These are phyloP conservation scores for Lotus japonicus DNA, from an alignment of 306 rosid species.

Conservation along the genomic window DNA sequence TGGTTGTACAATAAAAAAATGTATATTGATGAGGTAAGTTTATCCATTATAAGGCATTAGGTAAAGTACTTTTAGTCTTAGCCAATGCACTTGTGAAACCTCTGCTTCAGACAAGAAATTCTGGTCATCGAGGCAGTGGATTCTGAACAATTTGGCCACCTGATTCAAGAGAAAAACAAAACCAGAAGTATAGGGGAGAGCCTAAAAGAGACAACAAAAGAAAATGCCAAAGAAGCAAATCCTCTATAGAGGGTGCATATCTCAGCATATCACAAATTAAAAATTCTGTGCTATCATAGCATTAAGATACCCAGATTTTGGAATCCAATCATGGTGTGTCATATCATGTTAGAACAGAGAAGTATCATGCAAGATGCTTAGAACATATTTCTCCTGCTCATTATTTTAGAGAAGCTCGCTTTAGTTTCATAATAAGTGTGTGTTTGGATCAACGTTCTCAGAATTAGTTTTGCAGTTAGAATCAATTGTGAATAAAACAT, in stretches of 20 bases:
- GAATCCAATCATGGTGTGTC: background rate
- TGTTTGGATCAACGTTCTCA: too few species aligned
- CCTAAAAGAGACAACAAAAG: conserved; percentile 22
- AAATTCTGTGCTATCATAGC: conserved; percentile 20
- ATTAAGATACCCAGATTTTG: background rate
- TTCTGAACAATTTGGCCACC: conserved; percentile 25
- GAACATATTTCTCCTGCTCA: background rate
- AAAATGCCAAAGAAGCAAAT: conserved; percentile 9
- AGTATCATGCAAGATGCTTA: background rate
- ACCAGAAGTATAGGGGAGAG: conserved; percentile 15
- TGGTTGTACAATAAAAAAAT: background rate
- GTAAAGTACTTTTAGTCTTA: conserved; percentile 12
- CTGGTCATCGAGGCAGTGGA: conserved; percentile 36
- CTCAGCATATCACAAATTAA: conserved; percentile 29
- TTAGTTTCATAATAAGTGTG: background rate
- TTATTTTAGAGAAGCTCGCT: conserved; percentile 1
- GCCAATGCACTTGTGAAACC: conserved; percentile 17
- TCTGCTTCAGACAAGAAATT: conserved; percentile 26
- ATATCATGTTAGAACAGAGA: conserved; percentile 3
- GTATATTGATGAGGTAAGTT: background rate
- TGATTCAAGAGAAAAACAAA: conserved; percentile 28
- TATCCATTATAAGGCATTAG: conserved; percentile 20
- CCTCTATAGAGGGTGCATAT: conserved; percentile 43
- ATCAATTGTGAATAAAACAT: too few species aligned
- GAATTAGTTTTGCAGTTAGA: too few species aligned